Conservation (phyloP, 495 filamentous ascomycete species). For the Penicillium maclennaniae region DNA sequence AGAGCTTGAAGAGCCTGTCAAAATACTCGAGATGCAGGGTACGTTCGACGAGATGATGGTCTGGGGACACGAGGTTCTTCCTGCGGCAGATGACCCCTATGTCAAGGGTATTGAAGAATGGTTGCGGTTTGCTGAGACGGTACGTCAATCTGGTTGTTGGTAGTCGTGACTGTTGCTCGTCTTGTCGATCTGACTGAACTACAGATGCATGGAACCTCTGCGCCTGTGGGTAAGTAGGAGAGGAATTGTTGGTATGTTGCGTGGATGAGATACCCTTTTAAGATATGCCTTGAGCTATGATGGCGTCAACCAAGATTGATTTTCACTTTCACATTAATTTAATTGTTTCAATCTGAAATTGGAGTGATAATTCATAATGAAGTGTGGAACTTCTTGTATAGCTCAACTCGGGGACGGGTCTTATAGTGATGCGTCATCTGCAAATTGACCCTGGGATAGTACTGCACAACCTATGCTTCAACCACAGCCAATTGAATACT, state of each 20-base stretch:
- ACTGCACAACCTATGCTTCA: background rate
- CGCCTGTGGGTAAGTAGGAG: background rate
- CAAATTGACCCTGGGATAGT: background rate
- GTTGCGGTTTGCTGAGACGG: conserved; percentile 69
- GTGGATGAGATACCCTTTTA: background rate
- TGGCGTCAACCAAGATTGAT: too few relatives aligned
- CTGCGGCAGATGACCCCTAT: conserved; percentile 66
- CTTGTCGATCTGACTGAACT: background rate
- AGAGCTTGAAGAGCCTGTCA: conserved; percentile 47
- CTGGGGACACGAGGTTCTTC: conserved; percentile 77
- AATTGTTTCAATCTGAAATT: background rate
- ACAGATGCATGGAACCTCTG: conserved; percentile 34
- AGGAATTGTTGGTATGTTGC: background rate
- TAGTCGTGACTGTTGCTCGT: background rate
- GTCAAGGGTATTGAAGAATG: conserved; percentile 75
- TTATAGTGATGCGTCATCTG: background rate
- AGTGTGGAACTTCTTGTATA: background rate
- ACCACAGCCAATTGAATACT: background rate
- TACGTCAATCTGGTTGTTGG: conserved; percentile 23
- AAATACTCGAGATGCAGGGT: conserved; percentile 58
- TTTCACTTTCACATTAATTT: too few relatives aligned
- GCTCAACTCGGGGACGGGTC: background rate
- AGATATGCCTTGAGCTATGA: background rate
- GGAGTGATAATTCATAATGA: background rate
- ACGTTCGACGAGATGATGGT: conserved; percentile 75